Evolutionary conservation across 2,329 filamentous ascomycete genomes (phyloP).

Genomic region (Colletotrichum higginsianum): DNA sequence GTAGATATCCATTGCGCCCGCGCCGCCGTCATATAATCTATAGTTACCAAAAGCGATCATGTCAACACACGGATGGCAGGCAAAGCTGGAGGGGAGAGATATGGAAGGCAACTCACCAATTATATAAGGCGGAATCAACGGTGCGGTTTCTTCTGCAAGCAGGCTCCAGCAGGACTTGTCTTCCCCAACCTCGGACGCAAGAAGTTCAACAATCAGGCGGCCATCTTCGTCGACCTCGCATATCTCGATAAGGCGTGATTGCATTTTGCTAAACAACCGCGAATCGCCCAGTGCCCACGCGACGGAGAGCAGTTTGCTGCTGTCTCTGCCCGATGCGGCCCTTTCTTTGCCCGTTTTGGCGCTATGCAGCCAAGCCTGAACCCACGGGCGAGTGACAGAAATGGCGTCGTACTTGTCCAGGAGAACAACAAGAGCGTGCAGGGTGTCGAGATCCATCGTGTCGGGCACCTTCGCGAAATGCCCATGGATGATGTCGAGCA

Average conservation of each 20-base stretch:
- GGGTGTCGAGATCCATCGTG: not conserved
- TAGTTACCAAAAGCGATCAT: not conserved
- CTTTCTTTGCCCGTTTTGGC: not conserved
- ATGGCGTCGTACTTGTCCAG: not conserved
- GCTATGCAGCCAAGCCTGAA: not conserved
- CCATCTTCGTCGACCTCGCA: not conserved
- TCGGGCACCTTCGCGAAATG: not conserved
- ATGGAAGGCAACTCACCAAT: not conserved
- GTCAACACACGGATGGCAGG: not conserved
- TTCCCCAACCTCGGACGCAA: not conserved
- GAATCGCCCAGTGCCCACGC: not conserved
- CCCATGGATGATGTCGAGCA: not conserved
- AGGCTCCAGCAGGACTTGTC: not conserved
- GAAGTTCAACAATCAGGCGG: not conserved
- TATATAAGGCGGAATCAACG: not conserved
- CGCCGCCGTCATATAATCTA: not conserved
- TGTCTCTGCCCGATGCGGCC: not conserved
- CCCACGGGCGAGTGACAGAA: not conserved
- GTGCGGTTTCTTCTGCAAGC: not conserved
- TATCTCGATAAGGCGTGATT: too few relatives aligned
- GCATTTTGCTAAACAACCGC: not conserved
- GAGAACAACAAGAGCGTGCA: not conserved
- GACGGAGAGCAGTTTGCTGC: not conserved
- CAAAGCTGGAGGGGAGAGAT: not conserved
- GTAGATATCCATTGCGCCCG: not conserved